phyloP scores from a whole-genome alignment of 768 basidiomycete genomes.

The Roridomyces roridus region DNA sequence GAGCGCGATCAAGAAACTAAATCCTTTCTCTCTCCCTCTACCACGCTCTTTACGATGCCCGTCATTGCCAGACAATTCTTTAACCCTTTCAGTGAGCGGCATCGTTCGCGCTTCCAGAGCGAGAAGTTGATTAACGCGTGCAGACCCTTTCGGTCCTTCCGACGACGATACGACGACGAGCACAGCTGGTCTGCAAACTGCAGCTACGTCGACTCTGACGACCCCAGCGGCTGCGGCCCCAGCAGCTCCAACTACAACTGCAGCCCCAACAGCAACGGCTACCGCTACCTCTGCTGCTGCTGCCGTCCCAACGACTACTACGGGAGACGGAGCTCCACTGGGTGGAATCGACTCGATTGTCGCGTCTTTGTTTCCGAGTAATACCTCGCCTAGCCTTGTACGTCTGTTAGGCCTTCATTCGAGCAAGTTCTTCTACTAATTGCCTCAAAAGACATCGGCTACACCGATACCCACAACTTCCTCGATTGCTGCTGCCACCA shows the following conservation, averaged over 20 bases:
- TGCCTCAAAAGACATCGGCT: background rate
- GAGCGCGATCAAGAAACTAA: background rate
- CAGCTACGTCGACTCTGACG: background rate
- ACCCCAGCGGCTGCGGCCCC: background rate
- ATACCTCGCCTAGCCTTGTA: background rate
- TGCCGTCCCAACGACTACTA: background rate
- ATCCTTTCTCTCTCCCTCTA: background rate
- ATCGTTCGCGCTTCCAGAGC: background rate
- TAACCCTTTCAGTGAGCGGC: background rate
- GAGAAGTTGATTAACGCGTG: background rate
- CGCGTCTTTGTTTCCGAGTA: background rate
- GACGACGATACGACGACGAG: no score
- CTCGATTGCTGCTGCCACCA: background rate
- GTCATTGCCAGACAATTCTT: background rate
- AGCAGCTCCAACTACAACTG: background rate
- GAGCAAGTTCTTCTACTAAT: background rate
- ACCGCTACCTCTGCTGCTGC: background rate
- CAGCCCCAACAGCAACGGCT: background rate
- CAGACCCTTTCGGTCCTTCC: constrained; percentile 5
- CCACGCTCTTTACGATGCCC: constrained; percentile 15
- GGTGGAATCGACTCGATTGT: background rate
- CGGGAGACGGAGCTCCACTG: background rate
- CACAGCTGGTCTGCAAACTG: no score
- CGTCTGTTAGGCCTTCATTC: background rate
- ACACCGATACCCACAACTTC: background rate